These are phyloP conservation scores for Vigna nakashimae DNA, from an alignment of 306 rosid genomes.

Conservation along the genomic window DNA sequence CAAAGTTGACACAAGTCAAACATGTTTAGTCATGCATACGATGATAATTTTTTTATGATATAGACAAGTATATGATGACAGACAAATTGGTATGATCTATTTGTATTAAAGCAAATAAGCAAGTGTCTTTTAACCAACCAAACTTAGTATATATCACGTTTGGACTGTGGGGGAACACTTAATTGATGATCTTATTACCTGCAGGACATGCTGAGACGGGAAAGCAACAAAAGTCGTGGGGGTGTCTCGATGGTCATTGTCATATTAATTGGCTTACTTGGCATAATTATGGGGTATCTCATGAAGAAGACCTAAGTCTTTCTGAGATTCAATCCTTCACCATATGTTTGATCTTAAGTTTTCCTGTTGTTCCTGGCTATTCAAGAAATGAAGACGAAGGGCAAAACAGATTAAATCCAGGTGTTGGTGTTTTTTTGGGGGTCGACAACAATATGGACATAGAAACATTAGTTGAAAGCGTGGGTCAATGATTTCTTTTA, in stretches of 20 bases:
- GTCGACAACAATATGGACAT: constrained; percentile 54
- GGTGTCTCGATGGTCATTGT: constrained; percentile 69
- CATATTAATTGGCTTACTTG: constrained; percentile 68
- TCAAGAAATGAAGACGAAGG: constrained; percentile 58
- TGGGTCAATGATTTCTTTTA: constrained; percentile 52
- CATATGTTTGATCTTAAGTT: constrained; percentile 44
- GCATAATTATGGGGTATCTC: constrained; percentile 75
- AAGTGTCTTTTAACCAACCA: not conserved
- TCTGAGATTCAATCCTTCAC: constrained; percentile 36
- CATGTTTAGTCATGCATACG: not conserved
- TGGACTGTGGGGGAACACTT: constrained; percentile 19
- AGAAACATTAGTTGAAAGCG: constrained; percentile 50
- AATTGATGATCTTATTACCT: constrained; percentile 34
- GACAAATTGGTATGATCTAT: not conserved
- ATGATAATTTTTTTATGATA: not conserved
- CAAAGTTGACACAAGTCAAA: constrained; percentile 3
- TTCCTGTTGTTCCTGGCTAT: constrained; percentile 47
- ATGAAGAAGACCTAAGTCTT: constrained; percentile 64
- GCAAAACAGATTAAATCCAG: constrained; percentile 53
- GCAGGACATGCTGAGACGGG: constrained; percentile 85
- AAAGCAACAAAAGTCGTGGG: constrained; percentile 63
- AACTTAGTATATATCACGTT: constrained; percentile 1
- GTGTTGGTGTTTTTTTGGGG: constrained; percentile 32
- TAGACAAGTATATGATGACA: constrained; percentile 1
- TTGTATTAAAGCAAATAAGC: not conserved